Percentiles rank a stretch among this genome's conserved stretches.
Evolutionary conservation across 2,329 filamentous ascomycete genomes (phyloP).

Genomic region (Cladosporium sp.): DNA sequence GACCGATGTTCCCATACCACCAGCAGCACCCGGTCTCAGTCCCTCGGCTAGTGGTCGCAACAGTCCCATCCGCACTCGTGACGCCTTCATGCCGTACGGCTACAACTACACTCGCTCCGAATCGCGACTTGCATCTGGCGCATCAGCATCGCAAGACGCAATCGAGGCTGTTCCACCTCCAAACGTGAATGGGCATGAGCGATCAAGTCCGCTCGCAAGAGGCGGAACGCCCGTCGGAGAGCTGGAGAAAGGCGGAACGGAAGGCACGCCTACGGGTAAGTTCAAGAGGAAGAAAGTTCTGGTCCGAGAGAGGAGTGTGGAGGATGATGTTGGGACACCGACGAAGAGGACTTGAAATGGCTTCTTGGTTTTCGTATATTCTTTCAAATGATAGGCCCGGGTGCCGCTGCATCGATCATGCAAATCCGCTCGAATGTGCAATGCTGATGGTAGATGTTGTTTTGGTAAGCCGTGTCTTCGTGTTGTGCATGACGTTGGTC

Average conservation of each 20-base stretch:
- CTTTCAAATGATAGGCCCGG: neutral
- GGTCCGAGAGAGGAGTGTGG: constrained; percentile 20
- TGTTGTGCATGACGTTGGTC: no score
- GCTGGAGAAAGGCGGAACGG: constrained; percentile 18
- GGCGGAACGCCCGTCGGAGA: constrained; percentile 20
- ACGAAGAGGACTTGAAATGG: neutral
- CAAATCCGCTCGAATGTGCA: no score
- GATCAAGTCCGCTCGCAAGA: constrained; percentile 21
- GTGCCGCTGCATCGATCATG: neutral
- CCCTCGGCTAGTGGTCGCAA: constrained; percentile 17
- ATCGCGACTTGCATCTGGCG: constrained; percentile 14
- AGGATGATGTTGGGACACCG: constrained; percentile 1
- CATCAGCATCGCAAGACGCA: constrained; percentile 3
- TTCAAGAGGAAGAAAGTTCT: constrained; percentile 19
- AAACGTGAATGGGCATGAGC: neutral
- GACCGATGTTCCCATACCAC: neutral
- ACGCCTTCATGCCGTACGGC: constrained; percentile 33
- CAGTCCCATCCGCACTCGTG: constrained; percentile 26
- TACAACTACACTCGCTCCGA: constrained; percentile 30
- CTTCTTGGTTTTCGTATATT: neutral
- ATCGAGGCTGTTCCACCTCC: neutral
- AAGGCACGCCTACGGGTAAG: constrained; percentile 3
- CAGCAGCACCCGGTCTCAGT: neutral
- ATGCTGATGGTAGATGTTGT: no score
- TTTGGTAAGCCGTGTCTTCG: no score